Evolutionary conservation across 768 basidiomycete species (phyloP).

Genomic region (Amylocystis lapponica): DNA sequence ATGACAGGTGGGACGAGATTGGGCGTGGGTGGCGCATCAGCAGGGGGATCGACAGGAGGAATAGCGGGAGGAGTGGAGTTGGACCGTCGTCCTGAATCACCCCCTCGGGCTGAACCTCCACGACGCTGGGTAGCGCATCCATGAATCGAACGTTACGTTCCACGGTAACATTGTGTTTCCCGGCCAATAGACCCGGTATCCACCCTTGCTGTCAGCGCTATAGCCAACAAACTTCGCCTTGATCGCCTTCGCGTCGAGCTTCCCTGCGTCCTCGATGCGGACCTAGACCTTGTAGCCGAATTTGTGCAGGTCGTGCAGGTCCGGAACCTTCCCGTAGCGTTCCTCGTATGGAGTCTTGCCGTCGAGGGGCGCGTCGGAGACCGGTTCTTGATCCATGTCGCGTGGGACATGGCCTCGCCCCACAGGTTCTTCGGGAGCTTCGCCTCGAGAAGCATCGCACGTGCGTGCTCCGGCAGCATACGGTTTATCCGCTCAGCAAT

Average conservation of each 20-base stretch:
- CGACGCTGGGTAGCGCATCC: neutral
- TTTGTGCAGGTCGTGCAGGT: conserved; percentile 10
- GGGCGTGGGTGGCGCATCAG: too few relatives aligned
- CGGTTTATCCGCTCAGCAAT: conserved; percentile 36
- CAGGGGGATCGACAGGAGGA: too few relatives aligned
- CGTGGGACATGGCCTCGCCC: conserved; percentile 18
- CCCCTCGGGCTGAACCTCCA: conserved; percentile 11
- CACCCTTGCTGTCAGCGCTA: conserved; percentile 19
- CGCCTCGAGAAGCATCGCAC: conserved; percentile 26
- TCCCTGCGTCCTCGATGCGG: conserved; percentile 3
- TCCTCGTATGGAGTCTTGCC: conserved; percentile 16
- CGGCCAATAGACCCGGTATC: conserved; percentile 32
- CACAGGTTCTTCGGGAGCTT: conserved; percentile 4
- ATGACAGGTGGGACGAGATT: too few relatives aligned
- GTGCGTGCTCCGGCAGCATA: conserved; percentile 27
- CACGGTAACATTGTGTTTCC: conserved; percentile 19
- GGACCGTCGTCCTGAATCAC: neutral
- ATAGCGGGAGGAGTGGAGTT: too few relatives aligned
- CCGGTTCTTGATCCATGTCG: conserved; percentile 17
- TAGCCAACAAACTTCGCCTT: conserved; percentile 10
- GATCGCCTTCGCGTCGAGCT: conserved; percentile 4
- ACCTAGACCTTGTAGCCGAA: conserved; percentile 9
- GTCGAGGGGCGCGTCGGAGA: conserved; percentile 9
- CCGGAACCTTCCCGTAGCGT: conserved; percentile 10
- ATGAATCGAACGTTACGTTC: conserved; percentile 20